A percentile compares a stretch with the other conserved stretches of the same genome.
These are phyloP conservation scores for Alternaria ethzedia DNA, from an alignment of 2,329 filamentous ascomycete genomes.

Conservation along the genomic window DNA sequence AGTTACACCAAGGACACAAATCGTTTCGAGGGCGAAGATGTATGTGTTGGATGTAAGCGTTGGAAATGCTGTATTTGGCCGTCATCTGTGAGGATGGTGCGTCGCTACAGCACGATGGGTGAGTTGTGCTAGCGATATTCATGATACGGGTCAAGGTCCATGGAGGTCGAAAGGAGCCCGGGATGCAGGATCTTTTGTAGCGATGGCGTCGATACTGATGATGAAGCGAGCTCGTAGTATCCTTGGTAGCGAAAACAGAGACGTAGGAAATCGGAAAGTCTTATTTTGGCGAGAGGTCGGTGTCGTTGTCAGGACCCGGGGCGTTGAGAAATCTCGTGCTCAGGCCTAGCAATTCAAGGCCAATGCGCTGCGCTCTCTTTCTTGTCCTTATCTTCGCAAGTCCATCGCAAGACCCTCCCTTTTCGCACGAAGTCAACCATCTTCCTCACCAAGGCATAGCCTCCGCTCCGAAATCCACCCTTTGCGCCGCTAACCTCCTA, in stretches of 20 bases:
- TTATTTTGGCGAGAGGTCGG: neutral
- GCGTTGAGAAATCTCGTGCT: neutral
- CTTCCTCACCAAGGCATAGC: slow-evolving; percentile 31
- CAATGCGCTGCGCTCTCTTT: neutral
- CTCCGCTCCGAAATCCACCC: slow-evolving; percentile 23
- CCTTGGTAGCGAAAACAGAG: neutral
- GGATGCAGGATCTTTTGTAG: neutral
- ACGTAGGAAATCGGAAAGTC: neutral
- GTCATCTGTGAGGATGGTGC: neutral
- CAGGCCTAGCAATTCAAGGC: neutral
- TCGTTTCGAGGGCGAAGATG: neutral
- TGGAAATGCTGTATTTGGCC: neutral
- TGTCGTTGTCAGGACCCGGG: neutral
- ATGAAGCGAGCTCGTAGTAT: neutral
- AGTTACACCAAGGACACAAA: neutral
- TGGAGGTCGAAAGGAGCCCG: neutral
- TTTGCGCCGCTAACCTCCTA: slow-evolving; percentile 15
- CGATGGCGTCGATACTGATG: neutral
- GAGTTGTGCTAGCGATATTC: neutral
- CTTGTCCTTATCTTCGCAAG: neutral
- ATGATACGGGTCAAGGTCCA: neutral
- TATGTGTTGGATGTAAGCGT: neutral
- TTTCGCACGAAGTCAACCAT: neutral
- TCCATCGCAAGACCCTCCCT: neutral
- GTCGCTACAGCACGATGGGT: neutral